These are phyloP conservation scores for Lumnitzera littorea DNA, from an alignment of 345 rosid species.

Conservation along the genomic window DNA sequence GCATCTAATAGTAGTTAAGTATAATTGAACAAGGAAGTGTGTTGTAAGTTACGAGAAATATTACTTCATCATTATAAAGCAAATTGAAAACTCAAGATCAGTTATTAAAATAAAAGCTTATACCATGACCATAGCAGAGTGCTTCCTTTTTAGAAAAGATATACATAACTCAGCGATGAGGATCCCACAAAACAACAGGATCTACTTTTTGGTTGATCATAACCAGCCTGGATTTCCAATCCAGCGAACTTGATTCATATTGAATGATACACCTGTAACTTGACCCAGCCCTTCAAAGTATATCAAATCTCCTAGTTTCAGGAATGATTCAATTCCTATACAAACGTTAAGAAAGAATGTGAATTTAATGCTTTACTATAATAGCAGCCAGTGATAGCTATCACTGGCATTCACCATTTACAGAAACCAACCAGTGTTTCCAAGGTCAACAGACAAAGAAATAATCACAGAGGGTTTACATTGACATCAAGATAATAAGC, in stretches of 20 bases:
- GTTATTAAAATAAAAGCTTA: background rate
- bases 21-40: no score
- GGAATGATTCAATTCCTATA: constrained; percentile 77
- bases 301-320: constrained; percentile 91
- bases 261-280: constrained; percentile 64
- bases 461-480: no score
- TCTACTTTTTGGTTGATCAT: constrained; percentile 52
- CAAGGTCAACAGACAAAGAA: no score
- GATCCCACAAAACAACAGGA: constrained; percentile 61
- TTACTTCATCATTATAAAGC: background rate
- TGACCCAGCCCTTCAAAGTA: constrained; percentile 73
- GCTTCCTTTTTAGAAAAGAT: constrained; percentile 43
- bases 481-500: background rate
- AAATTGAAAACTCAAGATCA: background rate
- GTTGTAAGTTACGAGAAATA: no score
- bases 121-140: background rate
- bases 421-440: no score
- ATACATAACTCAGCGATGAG: constrained; percentile 44
- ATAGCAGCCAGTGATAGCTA: no score
- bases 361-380: background rate
- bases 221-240: constrained; percentile 60
- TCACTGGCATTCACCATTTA: no score
- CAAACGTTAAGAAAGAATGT: background rate
- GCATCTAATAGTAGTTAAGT: no score
- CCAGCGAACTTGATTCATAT: constrained; percentile 61